Base-by-base conservation (phyloP, 2,329 filamentous ascomycete species). In the Malbranchea zuffiana region DNA sequence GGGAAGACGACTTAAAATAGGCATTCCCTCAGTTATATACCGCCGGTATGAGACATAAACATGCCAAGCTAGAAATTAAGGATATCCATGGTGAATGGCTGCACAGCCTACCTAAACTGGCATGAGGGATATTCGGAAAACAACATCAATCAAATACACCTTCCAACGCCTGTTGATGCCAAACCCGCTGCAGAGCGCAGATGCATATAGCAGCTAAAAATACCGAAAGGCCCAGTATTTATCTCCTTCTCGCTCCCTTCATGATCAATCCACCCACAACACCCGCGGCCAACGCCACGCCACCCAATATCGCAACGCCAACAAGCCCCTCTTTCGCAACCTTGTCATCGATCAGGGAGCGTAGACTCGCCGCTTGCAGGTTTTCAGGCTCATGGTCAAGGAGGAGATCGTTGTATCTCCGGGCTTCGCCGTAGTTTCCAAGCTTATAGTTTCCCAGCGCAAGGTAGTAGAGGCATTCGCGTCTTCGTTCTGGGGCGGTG, bases 391-490 rank as follows among this genome's bases (percentile, higher is more conserved):
- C 90, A 58, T 88, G 80, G 44, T 95, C 85, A 37, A 96, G 65
- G 44, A 98, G 68, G 33, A 88, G 71, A 55, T 96, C 88, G 61
- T 98, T 98, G 66, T 96, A 96, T 55, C 84, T 74, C 53, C 88
- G 74, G 42, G 88, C 88, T 58, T 98, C 90, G 43, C 80, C 86
- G 61, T 95, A 98, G 71, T 95, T 96, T 44, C 87, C 88, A 31
- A 98, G 76, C 69, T 96, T 96, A 74, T 88, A 96, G 70, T 96
- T 94, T 45, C 90, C 90, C 20, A 98, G 75, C 17, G 85, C 90
- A 37, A 98, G 78, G 65, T 98, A 98, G 70, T 95, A 98, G 44
- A 98, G 82, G 57, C 90, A 98, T 72, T 98, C 90, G 54, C 90
- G 80, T 55, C 90, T 80, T 51, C 90, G 83, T 62, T 96, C 90